Base-by-base conservation (phyloP, 2,329 filamentous ascomycete species). In the Xylaria multiplex region DNA sequence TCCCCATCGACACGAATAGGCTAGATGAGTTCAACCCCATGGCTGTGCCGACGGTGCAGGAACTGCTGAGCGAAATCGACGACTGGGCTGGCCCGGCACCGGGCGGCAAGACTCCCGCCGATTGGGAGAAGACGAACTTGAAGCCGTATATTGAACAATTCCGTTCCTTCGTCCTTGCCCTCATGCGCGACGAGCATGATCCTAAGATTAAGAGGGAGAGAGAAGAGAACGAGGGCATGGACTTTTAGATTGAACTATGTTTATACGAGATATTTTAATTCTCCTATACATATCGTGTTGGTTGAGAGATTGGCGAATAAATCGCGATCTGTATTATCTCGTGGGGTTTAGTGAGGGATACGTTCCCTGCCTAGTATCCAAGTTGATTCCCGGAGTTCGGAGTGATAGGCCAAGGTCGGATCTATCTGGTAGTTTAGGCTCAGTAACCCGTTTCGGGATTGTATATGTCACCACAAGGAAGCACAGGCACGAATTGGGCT, bases 91-190 rank as follows among this genome's bases (percentile, higher is more conserved):
- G 69, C 6, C 71, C 73, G 35, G 77, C 70, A 45, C 57, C 53
- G 8, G 59, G 66, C n/a, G 63, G 30, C 22, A 77, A 74, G 50
- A 77, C 78, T 19, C 74, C 92, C 54, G 87, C 90, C 71, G 96
- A 99, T 76, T 98, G 95, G 90, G 95, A 99, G 81, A 99, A 98
- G 87, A 99, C 96, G 27, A 93, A 93, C 70, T 79, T 99, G 75
- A 97, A 91, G 81, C 93, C 93, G 8, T 98, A 97, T 77, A 89
- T 98, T 42, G 94, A 98, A 64, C 90, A 91, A 72, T 98, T 99
- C 79, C 87, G 91, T 71, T 86, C 84, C 0, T 97, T 97, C 79
- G 93, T 98, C 7, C 85, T 88, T 9, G 85, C 82, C 0, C 78
- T 99, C 62, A 85, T 97, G 78, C 94, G 90, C 78, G 95, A 97